Conservation (phyloP, 176 grass and related monocot genomes). For the Elymus sibiricus region DNA sequence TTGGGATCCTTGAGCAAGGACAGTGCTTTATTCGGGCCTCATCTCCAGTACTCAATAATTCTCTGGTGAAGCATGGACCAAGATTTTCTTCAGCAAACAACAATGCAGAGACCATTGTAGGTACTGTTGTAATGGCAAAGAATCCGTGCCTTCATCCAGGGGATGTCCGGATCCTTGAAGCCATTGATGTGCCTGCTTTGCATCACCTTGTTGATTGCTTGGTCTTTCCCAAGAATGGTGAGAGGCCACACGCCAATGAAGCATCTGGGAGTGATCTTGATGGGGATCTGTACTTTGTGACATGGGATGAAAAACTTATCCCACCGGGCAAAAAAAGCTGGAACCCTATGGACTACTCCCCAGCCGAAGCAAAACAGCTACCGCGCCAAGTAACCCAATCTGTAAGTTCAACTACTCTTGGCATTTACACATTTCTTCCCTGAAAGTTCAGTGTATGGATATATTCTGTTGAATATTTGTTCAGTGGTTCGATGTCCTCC, state of each 20-base stretch:
- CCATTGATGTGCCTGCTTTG: not conserved
- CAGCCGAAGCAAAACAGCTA: not conserved
- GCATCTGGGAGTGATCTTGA: not conserved
- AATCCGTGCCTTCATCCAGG: not conserved
- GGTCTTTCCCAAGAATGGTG: not conserved
- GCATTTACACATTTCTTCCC: not conserved
- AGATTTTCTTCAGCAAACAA: conserved; percentile 43
- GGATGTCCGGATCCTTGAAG: not conserved
- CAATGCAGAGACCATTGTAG: conserved; percentile 31
- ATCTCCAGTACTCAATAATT: conserved; percentile 52
- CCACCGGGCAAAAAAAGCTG: not conserved
- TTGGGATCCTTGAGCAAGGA: conserved; percentile 69
- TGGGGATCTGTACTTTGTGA: not conserved
- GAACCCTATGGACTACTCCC: not conserved
- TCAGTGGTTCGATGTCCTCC: not conserved
- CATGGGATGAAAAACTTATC: not conserved
- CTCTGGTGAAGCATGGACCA: conserved; percentile 66
- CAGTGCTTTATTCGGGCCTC: conserved; percentile 84
- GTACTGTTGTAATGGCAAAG: not conserved
- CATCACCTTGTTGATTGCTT: not conserved
- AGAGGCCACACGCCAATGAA: not conserved
- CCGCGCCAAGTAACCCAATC: not conserved
- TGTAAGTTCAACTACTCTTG: not conserved
- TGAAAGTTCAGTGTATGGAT: not conserved
- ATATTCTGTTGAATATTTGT: not conserved